Base-by-base conservation (phyloP, 495 filamentous ascomycete species). In the Hypoxylon rickii region DNA sequence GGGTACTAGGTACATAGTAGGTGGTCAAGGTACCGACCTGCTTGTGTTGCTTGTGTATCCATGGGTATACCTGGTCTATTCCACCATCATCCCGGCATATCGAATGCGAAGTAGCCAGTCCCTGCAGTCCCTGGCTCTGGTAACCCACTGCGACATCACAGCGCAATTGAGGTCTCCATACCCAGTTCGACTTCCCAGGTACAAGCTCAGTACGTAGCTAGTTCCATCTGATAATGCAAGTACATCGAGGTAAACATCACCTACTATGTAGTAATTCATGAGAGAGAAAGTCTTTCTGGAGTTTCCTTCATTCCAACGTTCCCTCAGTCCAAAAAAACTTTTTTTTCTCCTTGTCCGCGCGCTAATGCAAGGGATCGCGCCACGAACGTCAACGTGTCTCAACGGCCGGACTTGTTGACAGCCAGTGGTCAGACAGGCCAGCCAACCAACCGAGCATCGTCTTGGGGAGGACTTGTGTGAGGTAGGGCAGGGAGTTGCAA, bases 241-340 rank as follows among this genome's bases (percentile, higher is more conserved):
- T 29, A 29, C 24, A 10, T 29, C 24, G 24, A 4, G 10, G 24
- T 29, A 29, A 29, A 10, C 10, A 29, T 10, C 24, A 4, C 10
- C 4, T 4, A 29, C 4, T 29, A 29, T 29, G n/a, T n/a, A n/a
- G n/a, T n/a, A n/a, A n/a, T n/a, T n/a, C n/a, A n/a, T n/a, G n/a
- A n/a, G n/a, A n/a, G n/a, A n/a, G n/a, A n/a, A n/a, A n/a, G n/a
- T n/a, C n/a, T n/a, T n/a, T n/a, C n/a, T n/a, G n/a, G n/a, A n/a
- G n/a, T n/a, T n/a, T n/a, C n/a, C n/a, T n/a, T n/a, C n/a, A n/a
- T 61, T 61, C 34, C 51, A 41, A 52, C 58, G 40, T 61, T 47
- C 58, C 58, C n/a, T n/a, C n/a, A n/a, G n/a, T n/a, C n/a, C n/a
- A 48, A 48, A 31, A 8, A 34, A 34, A 34, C 32, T 8, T 21